Evolutionary conservation across 495 filamentous ascomycete species (phyloP), one percentile per base, ranked within the genome.

Genomic region (Hypoxylon intermedium): DNA sequence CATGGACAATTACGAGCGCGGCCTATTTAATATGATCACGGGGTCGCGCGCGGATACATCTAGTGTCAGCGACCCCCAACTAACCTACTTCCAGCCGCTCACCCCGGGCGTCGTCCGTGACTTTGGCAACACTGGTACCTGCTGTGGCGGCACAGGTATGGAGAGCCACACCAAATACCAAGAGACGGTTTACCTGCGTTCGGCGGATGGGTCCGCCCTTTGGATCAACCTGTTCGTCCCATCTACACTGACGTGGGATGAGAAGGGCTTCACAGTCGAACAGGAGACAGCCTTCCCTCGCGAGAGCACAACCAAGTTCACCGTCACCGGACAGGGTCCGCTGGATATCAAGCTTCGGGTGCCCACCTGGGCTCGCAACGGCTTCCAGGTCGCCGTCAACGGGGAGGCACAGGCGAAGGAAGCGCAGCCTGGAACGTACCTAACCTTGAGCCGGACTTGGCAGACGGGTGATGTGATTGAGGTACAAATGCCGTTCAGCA

Each of bases 1-100:
- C 51, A 70, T 74, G 60, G 71, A 74, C 44, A 68, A 61, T 58
- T 74, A 74, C 56, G 71, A 74, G 43, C 71, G 71, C 20, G 67
- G 67, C 13, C 31, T 74, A 23, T 64, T 70, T 20, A 74, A 74
- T 40, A 60, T 67, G 37, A 61, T 74, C 9, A 43, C 71, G 7
- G 71, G 64, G 11, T 58, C 52, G 21, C 71, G 71, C 23, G 64
- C 69, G n/a, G 69, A 63, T 46, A 55, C 43, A 4, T 18, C 21
- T 6, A 56, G 45, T 47, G 55, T 53, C 18, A 56, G 58, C 5
- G 63, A 66, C 11, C 63, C 63, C 9, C 67, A 68, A 12, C 62
- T 72, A 23, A 74, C 71, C 4, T 74, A 74, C 50, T 74, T 72
- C 53, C 60, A 68, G 23, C 53, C 64, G 16, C 67, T 74, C 26